Percentiles rank a stretch among this genome's conserved stretches.
These are phyloP conservation scores for Moesziomyces sp. DNA, from an alignment of 1,284 basidiomycete genomes.

Conservation along the genomic window DNA sequence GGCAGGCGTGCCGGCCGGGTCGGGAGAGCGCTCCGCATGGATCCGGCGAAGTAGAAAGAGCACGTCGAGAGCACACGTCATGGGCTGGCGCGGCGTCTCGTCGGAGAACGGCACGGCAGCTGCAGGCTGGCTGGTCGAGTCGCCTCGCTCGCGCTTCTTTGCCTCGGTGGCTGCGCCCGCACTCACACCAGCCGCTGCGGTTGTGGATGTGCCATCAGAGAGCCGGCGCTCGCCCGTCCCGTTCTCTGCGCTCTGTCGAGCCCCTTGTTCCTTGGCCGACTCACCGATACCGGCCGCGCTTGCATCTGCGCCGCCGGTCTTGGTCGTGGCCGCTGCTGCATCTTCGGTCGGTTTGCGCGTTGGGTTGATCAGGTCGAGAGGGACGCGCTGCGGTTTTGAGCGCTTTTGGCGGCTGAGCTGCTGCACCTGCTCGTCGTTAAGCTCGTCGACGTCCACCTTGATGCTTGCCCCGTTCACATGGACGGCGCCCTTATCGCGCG, in stretches of 20 bases:
- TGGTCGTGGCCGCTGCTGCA: neutral
- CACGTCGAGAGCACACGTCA: constrained; percentile 63
- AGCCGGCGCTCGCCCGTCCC: neutral
- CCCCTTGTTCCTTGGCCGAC: constrained; percentile 4
- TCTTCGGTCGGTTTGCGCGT: constrained; percentile 13
- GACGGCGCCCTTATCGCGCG: constrained; percentile 78
- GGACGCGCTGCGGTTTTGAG: constrained; percentile 84
- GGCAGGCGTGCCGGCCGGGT: constrained; percentile 70
- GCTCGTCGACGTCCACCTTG: constrained; percentile 88
- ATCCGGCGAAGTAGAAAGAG: constrained; percentile 62
- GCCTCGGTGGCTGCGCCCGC: constrained; percentile 8
- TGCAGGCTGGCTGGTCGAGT: constrained; percentile 9
- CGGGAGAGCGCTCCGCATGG: constrained; percentile 67
- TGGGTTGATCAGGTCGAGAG: constrained; percentile 76
- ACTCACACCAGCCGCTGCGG: constrained; percentile 1
- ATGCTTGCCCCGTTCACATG: constrained; percentile 90
- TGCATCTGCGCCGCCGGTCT: constrained; percentile 3
- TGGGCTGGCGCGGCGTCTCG: constrained; percentile 56
- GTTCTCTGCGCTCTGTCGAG: neutral
- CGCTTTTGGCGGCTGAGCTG: constrained; percentile 84
- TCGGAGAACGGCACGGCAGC: constrained; percentile 50
- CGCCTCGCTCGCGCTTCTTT: neutral
- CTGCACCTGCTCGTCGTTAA: constrained; percentile 89
- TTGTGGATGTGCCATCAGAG: neutral
- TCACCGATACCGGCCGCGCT: constrained; percentile 1